Evolutionary conservation across 2,329 filamentous ascomycete genomes (phyloP), one percentile per base, ranked within the genome.

Genomic region (Xylariaceae sp.): DNA sequence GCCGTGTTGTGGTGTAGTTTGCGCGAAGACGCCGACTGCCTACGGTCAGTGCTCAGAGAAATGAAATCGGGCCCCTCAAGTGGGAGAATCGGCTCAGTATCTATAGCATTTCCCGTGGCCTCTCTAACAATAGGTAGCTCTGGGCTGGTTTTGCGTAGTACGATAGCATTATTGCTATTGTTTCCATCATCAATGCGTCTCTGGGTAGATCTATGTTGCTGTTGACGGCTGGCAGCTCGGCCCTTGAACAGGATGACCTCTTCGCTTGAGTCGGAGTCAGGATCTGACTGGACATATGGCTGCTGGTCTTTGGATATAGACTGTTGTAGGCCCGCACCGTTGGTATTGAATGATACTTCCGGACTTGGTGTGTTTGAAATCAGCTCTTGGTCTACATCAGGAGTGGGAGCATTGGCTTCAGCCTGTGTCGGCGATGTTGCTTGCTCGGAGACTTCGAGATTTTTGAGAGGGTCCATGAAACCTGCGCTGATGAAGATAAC

Each of bases 231-330:
- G 53, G 51, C 58, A 50, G 73, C 72, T 48, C 85, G 77, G 32
- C 85, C 85, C 53, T 76, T 80, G 66, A 89, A 91, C 0, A 90
- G 64, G 40, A 92, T 84, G 4, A 91, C 75, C 59, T 96, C 90
- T 41, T 89, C 88, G 64, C 86, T 88, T 0, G 87, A 89, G 58
- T 84, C 78, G 0, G 79, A 80, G 4, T 56, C 62, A 3, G 59
- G 55, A 27, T 61, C 59, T 6, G 68, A 62, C 2, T 61, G 54
- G 18, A 26, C 40, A 16, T 33, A 44, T 30, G 21, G 21, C 16
- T 13, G n/a, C 4, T 35, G 15, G 8, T 29, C 18, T 16, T 15
- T 45, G 10, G n/a, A 11, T 27, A n/a, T 26, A 35, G 11, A 6
- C 8, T 21, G 30, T 10, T 40, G 11, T 9, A 27, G 26, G 15